These are phyloP conservation scores for Musa balbisiana DNA, from an alignment of 202 grass and related monocot species.

Conservation along the genomic window DNA sequence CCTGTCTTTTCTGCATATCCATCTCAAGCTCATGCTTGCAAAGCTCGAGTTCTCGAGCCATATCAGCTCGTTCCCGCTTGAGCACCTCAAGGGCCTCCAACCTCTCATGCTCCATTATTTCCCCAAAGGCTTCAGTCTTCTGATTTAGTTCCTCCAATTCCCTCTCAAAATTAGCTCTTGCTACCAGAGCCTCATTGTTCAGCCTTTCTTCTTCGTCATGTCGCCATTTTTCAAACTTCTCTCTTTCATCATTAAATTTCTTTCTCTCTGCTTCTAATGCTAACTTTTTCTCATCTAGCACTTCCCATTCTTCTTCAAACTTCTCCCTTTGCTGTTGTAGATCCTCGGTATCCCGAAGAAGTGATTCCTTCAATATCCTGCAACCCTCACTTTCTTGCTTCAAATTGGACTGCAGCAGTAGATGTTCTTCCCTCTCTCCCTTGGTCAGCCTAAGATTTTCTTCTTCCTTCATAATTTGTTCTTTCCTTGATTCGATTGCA, in stretches of 20 bases:
- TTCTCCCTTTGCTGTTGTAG: constrained; percentile 63
- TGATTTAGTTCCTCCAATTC: constrained; percentile 41
- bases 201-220: constrained; percentile 61
- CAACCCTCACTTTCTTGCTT: constrained; percentile 90
- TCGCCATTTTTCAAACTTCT: constrained; percentile 62
- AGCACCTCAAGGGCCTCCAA: constrained; percentile 52
- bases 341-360: constrained; percentile 68
- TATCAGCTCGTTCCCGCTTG: constrained; percentile 56
- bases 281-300: constrained; percentile 75
- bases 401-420: constrained; percentile 41
- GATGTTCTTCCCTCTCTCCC: constrained; percentile 71
- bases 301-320: constrained; percentile 94
- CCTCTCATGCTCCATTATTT: constrained; percentile 47
- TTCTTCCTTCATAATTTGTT: constrained; percentile 49
- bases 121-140: constrained; percentile 48
- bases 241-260: constrained; percentile 53
- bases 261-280: constrained; percentile 47
- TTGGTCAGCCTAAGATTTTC: constrained; percentile 57
- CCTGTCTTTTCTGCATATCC: constrained; percentile 55
- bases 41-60: constrained; percentile 52
- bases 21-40: constrained; percentile 64
- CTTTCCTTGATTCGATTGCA: constrained; percentile 52
- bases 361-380: constrained; percentile 64
- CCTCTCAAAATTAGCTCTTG: constrained; percentile 48
- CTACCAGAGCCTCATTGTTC: constrained; percentile 39